Evolutionary conservation across 257 asterid genomes (phyloP).

Genomic region (Solanum habrochaites): DNA sequence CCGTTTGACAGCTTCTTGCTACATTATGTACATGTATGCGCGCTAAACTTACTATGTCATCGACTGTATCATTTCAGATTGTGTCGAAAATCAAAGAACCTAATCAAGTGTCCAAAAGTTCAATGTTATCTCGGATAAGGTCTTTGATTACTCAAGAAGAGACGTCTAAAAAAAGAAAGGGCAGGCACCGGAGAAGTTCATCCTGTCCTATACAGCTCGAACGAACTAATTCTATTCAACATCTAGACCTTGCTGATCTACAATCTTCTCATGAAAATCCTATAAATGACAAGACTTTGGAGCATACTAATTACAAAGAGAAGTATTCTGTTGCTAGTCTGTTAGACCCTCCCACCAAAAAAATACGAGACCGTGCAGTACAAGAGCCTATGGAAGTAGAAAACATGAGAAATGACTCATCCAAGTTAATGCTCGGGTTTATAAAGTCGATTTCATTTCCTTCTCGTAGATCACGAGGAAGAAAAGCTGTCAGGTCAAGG

Average conservation of each 20-base stretch:
- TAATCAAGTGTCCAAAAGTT: slow-evolving; percentile 31
- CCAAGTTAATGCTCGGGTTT: slow-evolving; percentile 24
- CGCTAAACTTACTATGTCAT: not conserved
- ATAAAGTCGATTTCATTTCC: slow-evolving; percentile 62
- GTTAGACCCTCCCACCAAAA: slow-evolving; percentile 9
- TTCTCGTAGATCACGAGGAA: slow-evolving; percentile 4
- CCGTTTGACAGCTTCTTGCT: not conserved
- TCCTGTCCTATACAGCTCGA: slow-evolving; percentile 21
- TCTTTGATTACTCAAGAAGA: slow-evolving; percentile 47
- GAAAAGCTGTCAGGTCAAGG: not conserved
- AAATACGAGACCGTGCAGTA: not conserved
- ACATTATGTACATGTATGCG: not conserved
- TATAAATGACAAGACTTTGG: not conserved
- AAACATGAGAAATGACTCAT: not conserved
- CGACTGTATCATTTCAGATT: slow-evolving; percentile 11
- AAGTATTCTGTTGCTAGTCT: slow-evolving; percentile 6
- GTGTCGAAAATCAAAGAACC: slow-evolving; percentile 14
- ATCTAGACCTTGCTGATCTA: not conserved
- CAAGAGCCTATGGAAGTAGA: not conserved
- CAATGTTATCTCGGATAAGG: slow-evolving; percentile 56
- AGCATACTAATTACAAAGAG: not conserved
- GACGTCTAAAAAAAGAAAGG: slow-evolving; percentile 26
- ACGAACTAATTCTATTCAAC: slow-evolving; percentile 4
- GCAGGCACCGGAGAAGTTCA: slow-evolving; percentile 50
- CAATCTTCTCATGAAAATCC: not conserved